Percentiles rank a stretch among this genome's conserved stretches.
phyloP scores from a whole-genome alignment of 2,329 filamentous ascomycete genomes.

The Aspergillus tubingensis region DNA sequence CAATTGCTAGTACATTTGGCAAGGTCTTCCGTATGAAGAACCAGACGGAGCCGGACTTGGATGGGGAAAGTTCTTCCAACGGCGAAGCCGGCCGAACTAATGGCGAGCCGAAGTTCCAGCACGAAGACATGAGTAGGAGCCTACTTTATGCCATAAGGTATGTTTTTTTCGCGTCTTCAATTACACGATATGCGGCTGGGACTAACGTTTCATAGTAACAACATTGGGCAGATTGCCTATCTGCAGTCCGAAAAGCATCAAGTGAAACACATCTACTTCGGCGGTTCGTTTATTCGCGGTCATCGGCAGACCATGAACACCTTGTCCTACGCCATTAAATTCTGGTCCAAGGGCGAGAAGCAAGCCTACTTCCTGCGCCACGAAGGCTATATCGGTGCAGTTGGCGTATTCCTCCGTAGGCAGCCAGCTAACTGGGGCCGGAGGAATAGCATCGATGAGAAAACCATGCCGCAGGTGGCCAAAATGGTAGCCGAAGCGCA shows the following conservation, averaged over 20 bases:
- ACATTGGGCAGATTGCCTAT: slow-evolving; percentile 96
- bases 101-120: slow-evolving; percentile 60
- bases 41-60: slow-evolving; percentile 78
- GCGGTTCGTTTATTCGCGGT: slow-evolving; percentile 92
- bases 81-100: slow-evolving; percentile 48
- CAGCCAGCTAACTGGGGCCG: slow-evolving; percentile 91
- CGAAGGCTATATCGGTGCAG: slow-evolving; percentile 91
- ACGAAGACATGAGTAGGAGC: slow-evolving; percentile 85
- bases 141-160: slow-evolving; percentile 85
- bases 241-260: slow-evolving; percentile 95
- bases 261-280: slow-evolving; percentile 93
- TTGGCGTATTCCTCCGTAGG: slow-evolving; percentile 89
- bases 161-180: slow-evolving; percentile 15
- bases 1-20: slow-evolving; percentile 94
- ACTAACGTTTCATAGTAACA: slow-evolving; percentile 66
- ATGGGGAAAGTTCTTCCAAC: slow-evolving; percentile 61
- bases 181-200: background rate
- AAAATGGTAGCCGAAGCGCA: background rate
- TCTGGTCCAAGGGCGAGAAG: slow-evolving; percentile 92
- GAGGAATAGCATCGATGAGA: slow-evolving; percentile 70
- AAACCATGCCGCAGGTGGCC: slow-evolving; percentile 28
- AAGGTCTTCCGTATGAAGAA: slow-evolving; percentile 95
- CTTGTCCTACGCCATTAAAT: slow-evolving; percentile 92
- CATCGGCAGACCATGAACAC: slow-evolving; percentile 98
- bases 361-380: slow-evolving; percentile 95